These are phyloP conservation scores for Carex sylvatica DNA, from an alignment of 202 grass and related monocot species.

Conservation along the genomic window DNA sequence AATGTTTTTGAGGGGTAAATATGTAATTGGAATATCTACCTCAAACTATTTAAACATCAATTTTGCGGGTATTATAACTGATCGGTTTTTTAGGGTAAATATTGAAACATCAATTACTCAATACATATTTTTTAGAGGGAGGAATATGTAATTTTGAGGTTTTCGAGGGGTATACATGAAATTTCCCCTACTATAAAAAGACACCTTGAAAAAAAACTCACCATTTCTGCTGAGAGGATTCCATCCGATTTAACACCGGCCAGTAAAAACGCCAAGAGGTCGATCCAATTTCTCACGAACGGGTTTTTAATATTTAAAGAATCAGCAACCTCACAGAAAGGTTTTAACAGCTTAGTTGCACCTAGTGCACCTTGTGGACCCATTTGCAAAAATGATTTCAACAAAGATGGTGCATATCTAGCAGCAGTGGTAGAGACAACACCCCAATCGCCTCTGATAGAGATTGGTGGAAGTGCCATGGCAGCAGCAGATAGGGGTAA, in stretches of 20 bases:
- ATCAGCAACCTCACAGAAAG: constrained; percentile 83
- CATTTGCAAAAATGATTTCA: constrained; percentile 93
- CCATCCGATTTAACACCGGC: constrained; percentile 93
- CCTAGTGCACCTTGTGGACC: constrained; percentile 71
- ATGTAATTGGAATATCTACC: too few species aligned
- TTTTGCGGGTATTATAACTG: too few species aligned
- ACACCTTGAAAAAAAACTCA: constrained; percentile 38
- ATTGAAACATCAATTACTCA: too few species aligned
- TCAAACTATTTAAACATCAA: too few species aligned
- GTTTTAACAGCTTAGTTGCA: constrained; percentile 81
- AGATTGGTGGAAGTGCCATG: constrained; percentile 93
- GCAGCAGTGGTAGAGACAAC: constrained; percentile 60
- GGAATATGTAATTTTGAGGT: too few species aligned
- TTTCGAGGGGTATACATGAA: too few species aligned
- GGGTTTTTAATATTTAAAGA: constrained; percentile 74
- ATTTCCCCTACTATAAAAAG: not conserved
- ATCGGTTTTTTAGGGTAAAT: too few species aligned
- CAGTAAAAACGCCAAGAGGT: constrained; percentile 90
- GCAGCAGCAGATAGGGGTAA: constrained; percentile 88
- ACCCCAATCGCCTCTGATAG: constrained; percentile 81
- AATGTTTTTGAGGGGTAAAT: too few species aligned
- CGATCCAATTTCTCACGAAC: constrained; percentile 83
- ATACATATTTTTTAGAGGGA: too few species aligned
- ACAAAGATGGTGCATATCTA: constrained; percentile 82
- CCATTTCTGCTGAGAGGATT: constrained; percentile 88